Conservation (phyloP, 805 yeast genomes). For the Myxozyma mucilagina region DNA sequence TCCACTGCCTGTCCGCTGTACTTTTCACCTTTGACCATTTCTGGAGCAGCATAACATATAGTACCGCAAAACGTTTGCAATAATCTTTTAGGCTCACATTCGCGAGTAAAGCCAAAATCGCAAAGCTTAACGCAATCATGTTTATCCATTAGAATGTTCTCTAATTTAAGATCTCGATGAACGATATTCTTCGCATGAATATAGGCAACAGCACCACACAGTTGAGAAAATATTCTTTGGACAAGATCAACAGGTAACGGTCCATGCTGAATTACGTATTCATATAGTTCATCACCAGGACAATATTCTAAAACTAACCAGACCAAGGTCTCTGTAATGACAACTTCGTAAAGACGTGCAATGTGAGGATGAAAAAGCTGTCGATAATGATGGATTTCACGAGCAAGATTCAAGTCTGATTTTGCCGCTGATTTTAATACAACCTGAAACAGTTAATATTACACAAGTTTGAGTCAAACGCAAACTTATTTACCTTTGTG, state of each 20-base stretch:
- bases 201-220: slow-evolving; percentile 63
- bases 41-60: slow-evolving; percentile 96
- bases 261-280: slow-evolving; percentile 38
- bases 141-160: slow-evolving; percentile 55
- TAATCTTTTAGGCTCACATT: slow-evolving; percentile 55
- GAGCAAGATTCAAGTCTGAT: slow-evolving; percentile 78
- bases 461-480: background rate
- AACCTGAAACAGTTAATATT: slow-evolving; percentile 43
- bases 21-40: slow-evolving; percentile 63
- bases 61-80: slow-evolving; percentile 92
- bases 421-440: slow-evolving; percentile 78
- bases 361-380: slow-evolving; percentile 83
- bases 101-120: slow-evolving; percentile 94
- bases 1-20: slow-evolving; percentile 59
- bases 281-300: slow-evolving; percentile 56
- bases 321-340: slow-evolving; percentile 72
- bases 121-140: slow-evolving; percentile 79
- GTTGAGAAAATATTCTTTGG: slow-evolving; percentile 49
- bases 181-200: slow-evolving; percentile 77
- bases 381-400: slow-evolving; percentile 86
- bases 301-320: slow-evolving; percentile 93
- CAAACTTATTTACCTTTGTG: slow-evolving; percentile 47
- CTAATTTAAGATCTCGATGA: slow-evolving; percentile 74
- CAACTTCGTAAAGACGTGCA: slow-evolving; percentile 80
- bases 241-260: slow-evolving; percentile 46